Evolutionary conservation across 2,329 filamentous ascomycete species (phyloP).

Genomic region (Claviceps sp.): DNA sequence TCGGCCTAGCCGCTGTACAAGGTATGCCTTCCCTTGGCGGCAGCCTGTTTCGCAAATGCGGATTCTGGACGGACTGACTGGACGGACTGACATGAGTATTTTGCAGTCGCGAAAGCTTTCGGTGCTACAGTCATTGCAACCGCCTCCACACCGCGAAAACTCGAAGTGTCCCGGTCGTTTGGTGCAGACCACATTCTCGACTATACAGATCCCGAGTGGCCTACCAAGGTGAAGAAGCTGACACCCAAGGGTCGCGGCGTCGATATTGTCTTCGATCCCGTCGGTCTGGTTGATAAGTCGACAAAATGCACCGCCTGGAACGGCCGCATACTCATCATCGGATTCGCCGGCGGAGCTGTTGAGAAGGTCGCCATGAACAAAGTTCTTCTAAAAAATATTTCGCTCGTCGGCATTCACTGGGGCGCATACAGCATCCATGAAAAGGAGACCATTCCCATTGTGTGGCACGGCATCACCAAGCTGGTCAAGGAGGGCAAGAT

Average conservation of each 20-base stretch:
- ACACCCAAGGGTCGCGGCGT: slow-evolving; percentile 62
- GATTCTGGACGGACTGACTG: neutral
- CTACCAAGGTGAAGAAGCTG: slow-evolving; percentile 59
- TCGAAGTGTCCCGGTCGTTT: slow-evolving; percentile 63
- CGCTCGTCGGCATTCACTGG: slow-evolving; percentile 83
- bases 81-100: neutral
- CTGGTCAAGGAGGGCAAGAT: slow-evolving; percentile 70
- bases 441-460: slow-evolving; percentile 51
- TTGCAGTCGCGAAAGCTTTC: slow-evolving; percentile 68
- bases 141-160: slow-evolving; percentile 67
- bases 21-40: slow-evolving; percentile 20
- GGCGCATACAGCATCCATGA: slow-evolving; percentile 69
- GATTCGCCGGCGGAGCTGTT: slow-evolving; percentile 63
- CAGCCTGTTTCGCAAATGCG: neutral
- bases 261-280: slow-evolving; percentile 90
- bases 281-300: slow-evolving; percentile 74
- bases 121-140: slow-evolving; percentile 91
- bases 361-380: slow-evolving; percentile 91
- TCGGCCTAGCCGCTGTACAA: slow-evolving; percentile 83
- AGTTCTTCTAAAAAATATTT: slow-evolving; percentile 86
- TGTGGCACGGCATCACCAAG: slow-evolving; percentile 74
- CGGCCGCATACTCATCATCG: slow-evolving; percentile 73
- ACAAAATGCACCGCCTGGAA: slow-evolving; percentile 94
- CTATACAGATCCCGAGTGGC: slow-evolving; percentile 54
- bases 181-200: slow-evolving; percentile 77